These are phyloP conservation scores for Syncephalastrum contaminatum DNA, from an alignment of 371 early-diverging fungal genomes.

Conservation along the genomic window DNA sequence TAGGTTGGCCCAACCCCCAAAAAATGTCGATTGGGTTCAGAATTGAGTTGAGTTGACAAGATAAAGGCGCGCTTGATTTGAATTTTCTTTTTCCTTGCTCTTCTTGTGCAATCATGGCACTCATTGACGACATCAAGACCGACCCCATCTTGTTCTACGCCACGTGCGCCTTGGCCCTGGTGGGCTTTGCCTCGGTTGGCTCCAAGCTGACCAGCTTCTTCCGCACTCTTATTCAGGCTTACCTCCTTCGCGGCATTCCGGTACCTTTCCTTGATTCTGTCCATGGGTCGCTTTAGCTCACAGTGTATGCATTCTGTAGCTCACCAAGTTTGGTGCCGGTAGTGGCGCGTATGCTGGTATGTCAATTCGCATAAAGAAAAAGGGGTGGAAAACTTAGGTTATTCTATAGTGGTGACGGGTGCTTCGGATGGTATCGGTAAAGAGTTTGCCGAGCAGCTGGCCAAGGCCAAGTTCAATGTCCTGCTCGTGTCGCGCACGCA, in stretches of 20 bases:
- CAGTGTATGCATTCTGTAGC: slow-evolving; percentile 48
- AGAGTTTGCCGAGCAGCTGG: slow-evolving; percentile 91
- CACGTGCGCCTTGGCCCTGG: slow-evolving; percentile 42
- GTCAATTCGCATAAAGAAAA: neutral
- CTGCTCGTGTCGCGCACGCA: slow-evolving; percentile 86
- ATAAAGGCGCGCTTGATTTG: no score
- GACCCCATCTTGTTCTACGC: slow-evolving; percentile 17
- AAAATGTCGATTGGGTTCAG: no score
- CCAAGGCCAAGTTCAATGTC: slow-evolving; percentile 83
- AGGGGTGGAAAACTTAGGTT: neutral
- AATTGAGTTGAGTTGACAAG: no score
- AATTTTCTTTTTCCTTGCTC: neutral
- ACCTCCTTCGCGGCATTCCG: slow-evolving; percentile 59
- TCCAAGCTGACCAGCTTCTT: slow-evolving; percentile 47
- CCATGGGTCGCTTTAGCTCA: no score
- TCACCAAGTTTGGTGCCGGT: slow-evolving; percentile 82
- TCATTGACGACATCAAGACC: slow-evolving; percentile 3
- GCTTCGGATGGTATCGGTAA: slow-evolving; percentile 98
- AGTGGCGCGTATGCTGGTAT: slow-evolving; percentile 85
- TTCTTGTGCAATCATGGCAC: slow-evolving; percentile 14
- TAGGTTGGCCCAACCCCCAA: no score
- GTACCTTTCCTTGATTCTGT: no score
- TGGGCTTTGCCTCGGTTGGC: slow-evolving; percentile 50
- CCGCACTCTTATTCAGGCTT: slow-evolving; percentile 55
- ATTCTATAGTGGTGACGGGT: slow-evolving; percentile 85